Conservation (phyloP, 352 stramenopile genomes). For the Globisporangium lucens region DNA sequence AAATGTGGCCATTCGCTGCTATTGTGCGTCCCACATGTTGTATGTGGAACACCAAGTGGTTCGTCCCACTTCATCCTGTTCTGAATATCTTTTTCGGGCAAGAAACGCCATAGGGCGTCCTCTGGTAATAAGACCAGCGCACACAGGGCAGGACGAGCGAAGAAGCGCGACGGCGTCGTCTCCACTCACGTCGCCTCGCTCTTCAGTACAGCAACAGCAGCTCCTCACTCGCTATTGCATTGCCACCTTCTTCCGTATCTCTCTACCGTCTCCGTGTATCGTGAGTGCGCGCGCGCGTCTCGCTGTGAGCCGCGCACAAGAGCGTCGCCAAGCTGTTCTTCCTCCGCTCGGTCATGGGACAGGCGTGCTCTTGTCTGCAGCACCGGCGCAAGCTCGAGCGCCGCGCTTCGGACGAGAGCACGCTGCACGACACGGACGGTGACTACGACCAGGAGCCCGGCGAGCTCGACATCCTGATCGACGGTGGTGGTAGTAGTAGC, state of each 20-base stretch:
- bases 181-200: not conserved
- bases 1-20: too few species aligned
- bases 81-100: not conserved
- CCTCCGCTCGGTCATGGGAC: conserved; percentile 42
- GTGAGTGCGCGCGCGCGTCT: not conserved
- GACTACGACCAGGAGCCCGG: conserved; percentile 26
- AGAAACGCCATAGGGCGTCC: not conserved
- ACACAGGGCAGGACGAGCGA: not conserved
- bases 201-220: not conserved
- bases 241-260: not conserved
- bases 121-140: not conserved
- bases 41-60: not conserved
- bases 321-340: conserved; percentile 10
- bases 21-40: not conserved
- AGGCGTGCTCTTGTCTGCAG: conserved; percentile 75
- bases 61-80: not conserved
- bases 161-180: conserved; percentile 6
- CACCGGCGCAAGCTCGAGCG: conserved; percentile 58
- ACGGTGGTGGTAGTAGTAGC: conserved; percentile 19
- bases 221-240: not conserved
- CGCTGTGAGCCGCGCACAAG: not conserved
- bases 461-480: conserved; percentile 39
- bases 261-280: not conserved
- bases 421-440: conserved; percentile 20
- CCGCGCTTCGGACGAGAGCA: conserved; percentile 46